Evolutionary conservation across 495 filamentous ascomycete species (phyloP).

Genomic region (Hypoxylon intermedium): DNA sequence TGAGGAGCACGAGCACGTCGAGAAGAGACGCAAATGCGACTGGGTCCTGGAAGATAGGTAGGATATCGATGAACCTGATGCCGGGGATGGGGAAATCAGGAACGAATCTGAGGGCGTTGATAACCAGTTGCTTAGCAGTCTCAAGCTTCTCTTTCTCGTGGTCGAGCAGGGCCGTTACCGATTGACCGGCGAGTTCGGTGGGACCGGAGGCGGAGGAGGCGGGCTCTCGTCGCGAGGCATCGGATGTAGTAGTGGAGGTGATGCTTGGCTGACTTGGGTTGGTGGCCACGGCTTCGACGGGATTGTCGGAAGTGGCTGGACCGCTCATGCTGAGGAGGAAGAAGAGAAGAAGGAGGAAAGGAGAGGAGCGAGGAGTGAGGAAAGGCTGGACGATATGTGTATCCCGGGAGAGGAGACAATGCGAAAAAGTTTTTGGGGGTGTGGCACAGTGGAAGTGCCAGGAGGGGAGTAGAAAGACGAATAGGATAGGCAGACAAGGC

Average conservation of each 20-base stretch:
- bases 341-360: slow-evolving; percentile 41
- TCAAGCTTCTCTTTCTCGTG: slow-evolving; percentile 41
- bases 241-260: slow-evolving; percentile 33
- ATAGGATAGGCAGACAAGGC: slow-evolving; percentile 34
- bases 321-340: slow-evolving; percentile 60
- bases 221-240: slow-evolving; percentile 66
- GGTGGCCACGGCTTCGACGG: slow-evolving; percentile 42
- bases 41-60: slow-evolving; percentile 91
- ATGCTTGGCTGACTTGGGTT: slow-evolving; percentile 47
- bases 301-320: slow-evolving; percentile 44
- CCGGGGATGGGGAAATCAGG: slow-evolving; percentile 94
- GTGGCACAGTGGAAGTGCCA: slow-evolving; percentile 41
- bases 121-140: slow-evolving; percentile 46
- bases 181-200: slow-evolving; percentile 92
- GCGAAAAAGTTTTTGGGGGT: slow-evolving; percentile 45
- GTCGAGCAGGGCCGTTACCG: slow-evolving; percentile 62
- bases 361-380: slow-evolving; percentile 43
- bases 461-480: slow-evolving; percentile 40
- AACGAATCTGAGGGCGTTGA: slow-evolving; percentile 67
- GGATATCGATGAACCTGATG: slow-evolving; percentile 97
- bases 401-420: slow-evolving; percentile 31
- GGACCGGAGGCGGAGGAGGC: slow-evolving; percentile 71
- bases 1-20: slow-evolving; percentile 85
- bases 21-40: slow-evolving; percentile 76
- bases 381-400: slow-evolving; percentile 43